Conservation (phyloP, 345 rosid genomes). For the Acer negundo region DNA sequence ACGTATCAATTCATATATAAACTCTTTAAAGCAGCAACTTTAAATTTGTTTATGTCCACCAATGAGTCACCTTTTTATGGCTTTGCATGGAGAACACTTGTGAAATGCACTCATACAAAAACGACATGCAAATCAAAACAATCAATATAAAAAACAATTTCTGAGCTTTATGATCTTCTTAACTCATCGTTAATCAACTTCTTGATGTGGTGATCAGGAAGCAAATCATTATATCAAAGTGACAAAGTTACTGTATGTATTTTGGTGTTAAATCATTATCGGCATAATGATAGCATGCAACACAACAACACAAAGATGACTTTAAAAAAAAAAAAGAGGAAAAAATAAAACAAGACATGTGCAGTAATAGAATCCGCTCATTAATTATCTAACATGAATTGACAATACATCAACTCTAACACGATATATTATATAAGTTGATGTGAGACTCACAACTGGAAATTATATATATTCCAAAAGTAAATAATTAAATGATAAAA, state of each 20-base stretch:
- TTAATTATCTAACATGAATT: no score
- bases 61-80: constrained; percentile 3
- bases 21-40: not conserved
- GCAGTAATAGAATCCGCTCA: no score
- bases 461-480: not conserved
- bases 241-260: not conserved
- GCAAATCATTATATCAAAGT: no score
- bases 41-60: not conserved
- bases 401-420: no score
- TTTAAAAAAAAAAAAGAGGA: no score
- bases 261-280: not conserved
- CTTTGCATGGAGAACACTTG: not conserved
- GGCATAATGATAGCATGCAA: not conserved
- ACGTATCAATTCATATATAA: not conserved
- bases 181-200: not conserved
- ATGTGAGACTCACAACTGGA: not conserved
- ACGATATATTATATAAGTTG: no score
- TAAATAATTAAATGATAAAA: no score
- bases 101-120: constrained; percentile 14
- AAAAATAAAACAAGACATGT: no score
- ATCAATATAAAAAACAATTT: not conserved
- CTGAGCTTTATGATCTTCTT: not conserved
- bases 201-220: not conserved
- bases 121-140: not conserved
- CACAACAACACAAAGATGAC: no score